Base-by-base conservation (phyloP, 2,329 filamentous ascomycete genomes). In the Botryotinia convoluta region DNA sequence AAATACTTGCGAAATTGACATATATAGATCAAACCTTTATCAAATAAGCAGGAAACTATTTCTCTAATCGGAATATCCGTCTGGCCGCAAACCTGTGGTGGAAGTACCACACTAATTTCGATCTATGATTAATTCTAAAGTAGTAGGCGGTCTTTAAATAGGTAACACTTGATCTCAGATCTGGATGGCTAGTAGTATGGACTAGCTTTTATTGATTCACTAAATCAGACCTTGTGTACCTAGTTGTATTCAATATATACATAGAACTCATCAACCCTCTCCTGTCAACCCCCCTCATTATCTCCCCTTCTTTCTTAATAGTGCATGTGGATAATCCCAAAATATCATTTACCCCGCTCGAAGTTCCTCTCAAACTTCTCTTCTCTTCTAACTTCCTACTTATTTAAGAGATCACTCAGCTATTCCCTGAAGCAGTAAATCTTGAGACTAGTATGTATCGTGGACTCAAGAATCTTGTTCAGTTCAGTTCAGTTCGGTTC, bases 221-320 rank as follows among this genome's bases (percentile, higher is more conserved):
- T 16, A 18, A 6, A 54, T 29, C 3, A 29, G 18, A 29, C 6
- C 5, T 3, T 7, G 18, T 18, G 6, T 54, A 16, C n/a, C 29
- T 16, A 0, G 18, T 29, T 29, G 1, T 54, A n/a, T 29, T 29
- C 26, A 29, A 18, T 8, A n/a, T 16, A 18, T 51, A 14, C 26
- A n/a, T 7, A 14, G 6, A 1, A 54, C 4, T 1, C 1, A 29
- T 6, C 12, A n/a, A 4, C 0, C 5, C 14, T 29, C 2, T 29
- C 26, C 14, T 16, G 8, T 29, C 16, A 54, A n/a, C 51, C n/a
- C 12, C 29, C 51, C 48, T 16, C 2, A 16, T 29, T 12, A 54
- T 54, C n/a, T 12, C 3, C 14, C n/a, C 2, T 1, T 1, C 14
- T 54, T 29, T 18, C 12, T 14, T 12, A 4, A 29, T 29, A 29